Base-by-base conservation (phyloP, 257 asterid species). In the Nicotiana attenuata region DNA sequence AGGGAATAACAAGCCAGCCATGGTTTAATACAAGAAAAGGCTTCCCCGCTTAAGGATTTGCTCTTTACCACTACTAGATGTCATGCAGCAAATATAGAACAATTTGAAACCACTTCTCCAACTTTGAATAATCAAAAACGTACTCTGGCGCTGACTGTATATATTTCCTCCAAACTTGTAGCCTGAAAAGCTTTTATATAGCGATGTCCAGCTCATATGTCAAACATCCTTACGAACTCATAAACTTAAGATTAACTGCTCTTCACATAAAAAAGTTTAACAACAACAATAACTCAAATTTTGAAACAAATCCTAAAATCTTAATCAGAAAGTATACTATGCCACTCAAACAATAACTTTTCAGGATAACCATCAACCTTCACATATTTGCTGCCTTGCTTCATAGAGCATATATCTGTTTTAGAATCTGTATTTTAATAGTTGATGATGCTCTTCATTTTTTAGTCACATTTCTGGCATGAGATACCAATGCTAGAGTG, bases 1-100 rank as follows among this genome's bases (percentile, higher is more conserved):
- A 89, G 84, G 14, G 91, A 87, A 81, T 85, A 89, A 55, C 88
- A 87, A 26, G 83, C 85, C 85, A 85, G 55, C 3, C 83, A 26
- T 24, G n/a, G 68, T 35, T 35, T 38, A 38, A 38, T 7, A 3
- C 68, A 63, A 13, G 17, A 64, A 64, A 60, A 64, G 19, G 29
- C 68, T 64, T 60, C 38, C n/a, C 28, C 68, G 5, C 35, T 38
- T 24, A 60, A 9, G 17, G 29, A 22, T 60, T 60, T 20, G 5
- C 31, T 60, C 66, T 10, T 22, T 60, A 20, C 31, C 14, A 3
- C 31, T 10, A 24, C 16, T 26, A 61, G 67, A 61, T 61, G 67
- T 24, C 67, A 22, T 22, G 33, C 67, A 24, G 33, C 26, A 22
- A 61, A 61, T 61, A 7, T 22, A 24, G 8, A 59, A 61, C 4